These are phyloP conservation scores for Sarocladium oryzae DNA, from an alignment of 2,329 filamentous ascomycete genomes.

Conservation along the genomic window DNA sequence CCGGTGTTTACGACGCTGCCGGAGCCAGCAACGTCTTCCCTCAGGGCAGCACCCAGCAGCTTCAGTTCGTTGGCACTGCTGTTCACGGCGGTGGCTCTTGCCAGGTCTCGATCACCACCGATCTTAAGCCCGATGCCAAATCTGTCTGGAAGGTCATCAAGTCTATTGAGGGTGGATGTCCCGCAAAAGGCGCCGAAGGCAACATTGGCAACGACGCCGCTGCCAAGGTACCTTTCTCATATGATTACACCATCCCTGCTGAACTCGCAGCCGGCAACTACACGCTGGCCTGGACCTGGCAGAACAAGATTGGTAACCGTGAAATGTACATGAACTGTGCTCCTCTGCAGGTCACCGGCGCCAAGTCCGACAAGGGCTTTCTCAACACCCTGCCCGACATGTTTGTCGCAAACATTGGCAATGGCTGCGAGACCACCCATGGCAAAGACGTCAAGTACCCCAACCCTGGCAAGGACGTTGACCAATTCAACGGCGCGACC, in stretches of 20 bases:
- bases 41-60: conserved; percentile 30
- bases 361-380: conserved; percentile 41
- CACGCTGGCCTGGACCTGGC: conserved; percentile 87
- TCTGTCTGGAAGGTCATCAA: conserved; percentile 85
- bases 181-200: conserved; percentile 48
- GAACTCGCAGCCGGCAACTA: conserved; percentile 70
- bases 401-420: conserved; percentile 60
- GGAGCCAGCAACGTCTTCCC: conserved; percentile 51
- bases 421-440: conserved; percentile 45
- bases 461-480: conserved; percentile 50
- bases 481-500: conserved; percentile 36
- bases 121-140: conserved; percentile 57
- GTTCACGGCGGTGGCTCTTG: conserved; percentile 90
- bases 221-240: conserved; percentile 45
- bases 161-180: conserved; percentile 81
- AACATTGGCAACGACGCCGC: conserved; percentile 46
- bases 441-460: conserved; percentile 53
- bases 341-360: conserved; percentile 58
- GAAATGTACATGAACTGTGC: conserved; percentile 99
- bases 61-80: conserved; percentile 65
- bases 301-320: conserved; percentile 86
- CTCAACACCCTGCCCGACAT: conserved; percentile 62
- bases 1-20: conserved; percentile 34
- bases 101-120: conserved; percentile 80
- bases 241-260: conserved; percentile 64